Conservation (phyloP, 2,329 filamentous ascomycete species). For the Cordyceps pruinosa region DNA sequence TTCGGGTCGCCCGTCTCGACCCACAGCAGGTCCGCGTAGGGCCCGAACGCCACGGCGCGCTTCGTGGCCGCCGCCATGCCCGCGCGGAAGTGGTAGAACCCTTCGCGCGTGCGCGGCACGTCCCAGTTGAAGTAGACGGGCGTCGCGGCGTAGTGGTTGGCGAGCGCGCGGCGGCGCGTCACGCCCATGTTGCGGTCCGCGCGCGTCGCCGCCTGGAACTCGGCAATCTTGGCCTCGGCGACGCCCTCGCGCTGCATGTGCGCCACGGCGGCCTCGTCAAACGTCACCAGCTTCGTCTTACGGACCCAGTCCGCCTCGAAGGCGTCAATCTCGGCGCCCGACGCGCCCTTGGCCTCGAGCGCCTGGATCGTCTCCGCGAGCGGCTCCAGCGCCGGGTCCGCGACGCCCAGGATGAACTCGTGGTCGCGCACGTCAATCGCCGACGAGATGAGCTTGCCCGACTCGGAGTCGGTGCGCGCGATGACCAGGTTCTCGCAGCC, state of each 20-base stretch:
- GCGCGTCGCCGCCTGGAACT: constrained; percentile 57
- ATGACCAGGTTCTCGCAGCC: constrained; percentile 91
- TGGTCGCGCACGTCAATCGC: constrained; percentile 92
- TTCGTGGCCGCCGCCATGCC: constrained; percentile 85
- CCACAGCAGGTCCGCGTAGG: constrained; percentile 93
- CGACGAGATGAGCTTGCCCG: constrained; percentile 80
- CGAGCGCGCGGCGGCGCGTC: constrained; percentile 66
- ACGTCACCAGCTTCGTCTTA: constrained; percentile 74
- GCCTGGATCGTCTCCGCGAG: constrained; percentile 81
- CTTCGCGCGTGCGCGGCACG: constrained; percentile 84
- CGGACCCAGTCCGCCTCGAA: constrained; percentile 89
- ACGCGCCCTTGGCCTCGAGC: constrained; percentile 78
- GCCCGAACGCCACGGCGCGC: constrained; percentile 83
- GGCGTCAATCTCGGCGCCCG: constrained; percentile 71
- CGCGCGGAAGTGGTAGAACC: constrained; percentile 83
- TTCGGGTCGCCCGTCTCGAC: constrained; percentile 90
- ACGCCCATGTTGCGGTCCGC: constrained; percentile 70
- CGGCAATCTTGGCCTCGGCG: constrained; percentile 54
- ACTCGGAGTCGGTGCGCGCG: constrained; percentile 91
- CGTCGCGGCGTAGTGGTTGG: constrained; percentile 56
- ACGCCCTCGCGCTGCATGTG: constrained; percentile 65
- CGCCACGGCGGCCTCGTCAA: constrained; percentile 80
- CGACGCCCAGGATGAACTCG: constrained; percentile 88
- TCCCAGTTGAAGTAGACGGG: constrained; percentile 25
- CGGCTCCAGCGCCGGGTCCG: constrained; percentile 66